These are phyloP conservation scores for Lactarius akahatsu DNA, from an alignment of 768 basidiomycete species.

Conservation along the genomic window DNA sequence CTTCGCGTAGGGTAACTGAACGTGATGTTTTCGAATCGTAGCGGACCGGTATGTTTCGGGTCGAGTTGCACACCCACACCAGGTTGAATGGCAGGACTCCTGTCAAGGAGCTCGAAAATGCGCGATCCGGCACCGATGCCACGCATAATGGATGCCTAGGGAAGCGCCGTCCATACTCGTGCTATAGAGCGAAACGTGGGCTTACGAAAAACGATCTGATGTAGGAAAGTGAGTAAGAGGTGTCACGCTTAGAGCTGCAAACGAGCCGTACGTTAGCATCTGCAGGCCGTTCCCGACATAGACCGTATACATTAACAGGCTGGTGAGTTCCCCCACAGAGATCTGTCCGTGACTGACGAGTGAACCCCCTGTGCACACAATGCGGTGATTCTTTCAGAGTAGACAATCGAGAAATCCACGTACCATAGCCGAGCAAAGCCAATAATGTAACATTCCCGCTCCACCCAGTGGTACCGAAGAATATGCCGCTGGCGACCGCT, in stretches of 20 bases:
- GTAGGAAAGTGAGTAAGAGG: neutral
- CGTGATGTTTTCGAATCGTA: slow-evolving; percentile 78
- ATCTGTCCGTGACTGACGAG: slow-evolving; percentile 87
- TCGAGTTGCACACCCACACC: slow-evolving; percentile 58
- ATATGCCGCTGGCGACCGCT: slow-evolving; percentile 86
- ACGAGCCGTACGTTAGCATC: slow-evolving; percentile 64
- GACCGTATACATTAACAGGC: slow-evolving; percentile 85
- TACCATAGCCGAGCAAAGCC: slow-evolving; percentile 88
- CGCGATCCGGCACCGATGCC: slow-evolving; percentile 91
- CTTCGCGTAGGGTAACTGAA: slow-evolving; percentile 91
- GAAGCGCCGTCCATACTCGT: slow-evolving; percentile 27
- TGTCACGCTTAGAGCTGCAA: slow-evolving; percentile 4
- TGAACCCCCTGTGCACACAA: slow-evolving; percentile 63
- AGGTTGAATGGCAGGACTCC: slow-evolving; percentile 70
- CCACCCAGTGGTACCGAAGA: slow-evolving; percentile 90
- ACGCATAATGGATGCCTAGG: slow-evolving; percentile 90
- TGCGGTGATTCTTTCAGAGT: neutral
- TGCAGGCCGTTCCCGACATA: slow-evolving; percentile 82
- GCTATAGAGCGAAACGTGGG: slow-evolving; percentile 36
- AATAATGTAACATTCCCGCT: slow-evolving; percentile 92
- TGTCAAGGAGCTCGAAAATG: slow-evolving; percentile 91
- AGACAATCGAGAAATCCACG: slow-evolving; percentile 25
- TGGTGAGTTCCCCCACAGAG: slow-evolving; percentile 89
- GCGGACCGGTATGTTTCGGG: slow-evolving; percentile 57
- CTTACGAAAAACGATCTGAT: slow-evolving; percentile 42